Evolutionary conservation across 2,329 filamentous ascomycete species (phyloP).

Genomic region (Corinectria fuckeliana): DNA sequence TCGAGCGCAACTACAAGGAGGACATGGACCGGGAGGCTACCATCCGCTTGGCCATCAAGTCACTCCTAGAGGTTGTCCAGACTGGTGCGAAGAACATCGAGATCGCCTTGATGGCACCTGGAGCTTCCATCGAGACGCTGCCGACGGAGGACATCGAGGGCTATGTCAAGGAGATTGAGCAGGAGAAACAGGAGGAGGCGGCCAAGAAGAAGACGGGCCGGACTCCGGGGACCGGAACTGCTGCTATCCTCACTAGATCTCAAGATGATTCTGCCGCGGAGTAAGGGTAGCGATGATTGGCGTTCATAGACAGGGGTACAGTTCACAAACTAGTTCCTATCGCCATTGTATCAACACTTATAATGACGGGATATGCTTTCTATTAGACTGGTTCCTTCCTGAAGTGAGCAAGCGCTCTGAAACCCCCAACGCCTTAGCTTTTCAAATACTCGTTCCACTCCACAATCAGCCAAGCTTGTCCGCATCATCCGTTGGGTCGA

Average conservation of each 20-base stretch:
- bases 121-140: constrained; percentile 90
- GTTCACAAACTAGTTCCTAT: constrained; percentile 37
- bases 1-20: constrained; percentile 98
- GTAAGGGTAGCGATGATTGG: constrained; percentile 34
- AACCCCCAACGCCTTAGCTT: constrained; percentile 41
- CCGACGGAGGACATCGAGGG: constrained; percentile 94
- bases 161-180: constrained; percentile 98
- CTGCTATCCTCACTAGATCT: constrained; percentile 76
- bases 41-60: constrained; percentile 97
- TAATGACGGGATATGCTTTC: constrained; percentile 40
- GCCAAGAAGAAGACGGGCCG: constrained; percentile 93
- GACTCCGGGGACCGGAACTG: constrained; percentile 71
- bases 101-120: constrained; percentile 96
- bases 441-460: constrained; percentile 11
- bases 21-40: constrained; percentile 96
- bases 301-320: constrained; percentile 38
- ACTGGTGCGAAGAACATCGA: constrained; percentile 99
- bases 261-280: constrained; percentile 49
- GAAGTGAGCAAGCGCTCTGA: constrained; percentile 33
- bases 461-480: constrained; percentile 73
- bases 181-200: constrained; percentile 98
- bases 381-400: constrained; percentile 23
- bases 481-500: constrained; percentile 76
- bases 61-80: constrained; percentile 95
- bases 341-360: constrained; percentile 48